phyloP scores from a whole-genome alignment of 2,329 filamentous ascomycete genomes.

The Clonostachys rosea region DNA sequence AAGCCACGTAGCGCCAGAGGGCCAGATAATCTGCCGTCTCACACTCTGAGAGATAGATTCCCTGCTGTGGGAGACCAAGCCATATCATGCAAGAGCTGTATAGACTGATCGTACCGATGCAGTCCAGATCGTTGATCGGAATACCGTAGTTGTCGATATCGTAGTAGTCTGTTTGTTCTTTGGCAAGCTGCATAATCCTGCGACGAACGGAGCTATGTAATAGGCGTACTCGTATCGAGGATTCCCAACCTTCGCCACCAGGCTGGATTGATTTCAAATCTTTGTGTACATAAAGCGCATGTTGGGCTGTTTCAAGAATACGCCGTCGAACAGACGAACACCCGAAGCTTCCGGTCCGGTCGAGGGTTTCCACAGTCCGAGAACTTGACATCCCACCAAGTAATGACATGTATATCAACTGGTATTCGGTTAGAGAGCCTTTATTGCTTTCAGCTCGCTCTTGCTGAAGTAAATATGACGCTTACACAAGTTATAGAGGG shows the following conservation, averaged over 20 bases:
- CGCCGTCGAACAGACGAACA: constrained; percentile 61
- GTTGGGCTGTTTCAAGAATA: constrained; percentile 66
- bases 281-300: constrained; percentile 66
- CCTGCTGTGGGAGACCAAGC: constrained; percentile 67
- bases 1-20: constrained; percentile 70
- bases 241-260: constrained; percentile 54
- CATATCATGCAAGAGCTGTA: constrained; percentile 68
- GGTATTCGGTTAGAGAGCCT: not conserved
- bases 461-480: not conserved
- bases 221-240: constrained; percentile 59
- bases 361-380: constrained; percentile 68
- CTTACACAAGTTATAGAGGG: constrained; percentile 55
- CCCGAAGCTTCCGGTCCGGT: constrained; percentile 70
- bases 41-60: constrained; percentile 56
- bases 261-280: constrained; percentile 63
- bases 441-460: not conserved
- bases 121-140: constrained; percentile 73
- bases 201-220: constrained; percentile 61
- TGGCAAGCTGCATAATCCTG: constrained; percentile 53
- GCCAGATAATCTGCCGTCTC: constrained; percentile 69
- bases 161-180: constrained; percentile 54
- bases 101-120: constrained; percentile 64
- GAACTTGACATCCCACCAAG: constrained; percentile 70
- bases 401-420: constrained; percentile 59
- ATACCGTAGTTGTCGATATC: constrained; percentile 52